Percentiles rank a stretch among this genome's conserved stretches.
Evolutionary conservation across 306 rosid genomes (phyloP).

Genomic region (Prunus dulcis): DNA sequence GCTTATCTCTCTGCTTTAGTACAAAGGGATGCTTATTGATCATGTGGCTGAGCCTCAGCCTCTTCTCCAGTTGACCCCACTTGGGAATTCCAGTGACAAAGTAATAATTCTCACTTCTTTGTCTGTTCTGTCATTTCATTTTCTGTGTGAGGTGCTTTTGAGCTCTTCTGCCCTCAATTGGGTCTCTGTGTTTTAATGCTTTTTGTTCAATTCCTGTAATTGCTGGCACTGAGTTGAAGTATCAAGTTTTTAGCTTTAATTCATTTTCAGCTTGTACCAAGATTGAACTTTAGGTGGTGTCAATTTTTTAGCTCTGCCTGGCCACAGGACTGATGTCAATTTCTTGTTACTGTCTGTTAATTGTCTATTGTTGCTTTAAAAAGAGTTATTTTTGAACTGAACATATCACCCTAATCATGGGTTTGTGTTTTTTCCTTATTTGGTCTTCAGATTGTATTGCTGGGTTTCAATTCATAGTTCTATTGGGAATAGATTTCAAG

Average conservation of each 20-base stretch:
- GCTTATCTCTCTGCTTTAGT: constrained; percentile 13
- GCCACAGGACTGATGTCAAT: constrained; percentile 18
- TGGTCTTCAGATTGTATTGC: constrained; percentile 27
- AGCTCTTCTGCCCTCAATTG: constrained; percentile 3
- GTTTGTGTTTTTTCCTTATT: background rate
- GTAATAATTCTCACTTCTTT: constrained; percentile 24
- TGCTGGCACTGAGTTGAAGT: constrained; percentile 13
- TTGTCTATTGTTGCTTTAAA: constrained; percentile 8
- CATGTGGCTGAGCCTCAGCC: constrained; percentile 15
- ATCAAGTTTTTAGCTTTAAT: constrained; percentile 2
- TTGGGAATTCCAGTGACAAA: constrained; percentile 24
- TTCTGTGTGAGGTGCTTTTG: constrained; percentile 20
- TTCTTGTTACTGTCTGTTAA: constrained; percentile 8
- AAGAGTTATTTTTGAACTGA: background rate
- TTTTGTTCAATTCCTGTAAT: constrained; percentile 7
- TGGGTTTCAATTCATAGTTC: constrained; percentile 30
- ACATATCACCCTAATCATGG: background rate
- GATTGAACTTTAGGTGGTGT: constrained; percentile 17
- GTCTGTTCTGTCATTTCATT: constrained; percentile 20
- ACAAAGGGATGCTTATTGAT: constrained; percentile 19
- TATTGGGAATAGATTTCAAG: constrained; percentile 26
- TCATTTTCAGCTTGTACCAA: constrained; percentile 10
- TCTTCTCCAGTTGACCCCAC: constrained; percentile 30
- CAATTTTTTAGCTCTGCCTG: background rate
- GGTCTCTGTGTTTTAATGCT: constrained; percentile 17